phyloP scores from a whole-genome alignment of 345 rosid genomes.

The Lenwebbia sp. region DNA sequence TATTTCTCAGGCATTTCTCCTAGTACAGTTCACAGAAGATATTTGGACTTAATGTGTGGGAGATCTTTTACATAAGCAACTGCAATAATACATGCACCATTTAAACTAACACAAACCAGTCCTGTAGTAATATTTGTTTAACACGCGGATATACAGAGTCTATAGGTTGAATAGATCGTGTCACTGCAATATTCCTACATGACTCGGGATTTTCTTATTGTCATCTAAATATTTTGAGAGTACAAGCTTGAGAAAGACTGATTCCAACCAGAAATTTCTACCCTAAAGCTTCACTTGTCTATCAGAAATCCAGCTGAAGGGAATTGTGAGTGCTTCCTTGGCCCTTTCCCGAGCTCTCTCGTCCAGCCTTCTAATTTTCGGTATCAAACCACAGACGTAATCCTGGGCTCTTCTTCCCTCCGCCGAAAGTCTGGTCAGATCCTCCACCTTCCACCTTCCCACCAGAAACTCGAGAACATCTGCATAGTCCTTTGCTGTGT shows the following conservation, averaged over 20 bases:
- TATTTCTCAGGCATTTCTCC: neutral
- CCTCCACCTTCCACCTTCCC: constrained; percentile 61
- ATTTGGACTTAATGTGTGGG: neutral
- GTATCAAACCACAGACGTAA: constrained; percentile 51
- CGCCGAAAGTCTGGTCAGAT: constrained; percentile 45
- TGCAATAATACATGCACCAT: neutral
- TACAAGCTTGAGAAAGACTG: neutral
- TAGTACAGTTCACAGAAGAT: neutral
- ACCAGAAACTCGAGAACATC: constrained; percentile 75
- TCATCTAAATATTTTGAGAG: neutral
- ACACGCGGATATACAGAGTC: neutral
- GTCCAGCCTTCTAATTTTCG: constrained; percentile 61
- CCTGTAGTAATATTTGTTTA: neutral
- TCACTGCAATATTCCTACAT: neutral
- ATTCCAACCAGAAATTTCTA: neutral
- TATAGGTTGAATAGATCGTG: neutral
- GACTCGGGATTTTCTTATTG: neutral
- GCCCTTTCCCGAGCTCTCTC: constrained; percentile 73
- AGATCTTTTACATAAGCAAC: neutral
- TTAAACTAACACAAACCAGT: neutral
- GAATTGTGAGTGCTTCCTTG: constrained; percentile 33
- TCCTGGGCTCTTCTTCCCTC: constrained; percentile 76
- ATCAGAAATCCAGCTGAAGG: constrained; percentile 75
- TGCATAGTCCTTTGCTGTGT: constrained; percentile 77
- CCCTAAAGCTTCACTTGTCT: constrained; percentile 52